phyloP scores from a whole-genome alignment of 2,329 filamentous ascomycete species.

The Curvularia eragrostidis region DNA sequence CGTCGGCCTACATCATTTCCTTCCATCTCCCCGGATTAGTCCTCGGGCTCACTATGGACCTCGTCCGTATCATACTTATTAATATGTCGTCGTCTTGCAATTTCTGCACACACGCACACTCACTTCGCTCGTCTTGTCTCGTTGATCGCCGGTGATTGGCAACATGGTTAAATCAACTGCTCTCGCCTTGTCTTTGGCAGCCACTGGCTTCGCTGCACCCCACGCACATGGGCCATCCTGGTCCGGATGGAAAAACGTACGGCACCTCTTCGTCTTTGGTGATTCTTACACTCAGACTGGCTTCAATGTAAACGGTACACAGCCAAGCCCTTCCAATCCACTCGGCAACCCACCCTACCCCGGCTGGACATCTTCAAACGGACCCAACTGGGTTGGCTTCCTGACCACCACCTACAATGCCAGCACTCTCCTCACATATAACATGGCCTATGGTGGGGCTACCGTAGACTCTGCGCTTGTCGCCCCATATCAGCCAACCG shows the following conservation, averaged over 20 bases:
- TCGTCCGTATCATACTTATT: constrained; percentile 20
- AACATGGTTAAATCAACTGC: constrained; percentile 34
- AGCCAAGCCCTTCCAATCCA: constrained; percentile 62
- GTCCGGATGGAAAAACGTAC: constrained; percentile 44
- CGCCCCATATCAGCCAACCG: constrained; percentile 56
- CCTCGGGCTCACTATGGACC: constrained; percentile 16
- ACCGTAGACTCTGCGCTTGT: constrained; percentile 54
- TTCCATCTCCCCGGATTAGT: constrained; percentile 22
- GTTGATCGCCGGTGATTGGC: neutral
- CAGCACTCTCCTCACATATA: constrained; percentile 58
- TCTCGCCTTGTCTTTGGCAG: constrained; percentile 32
- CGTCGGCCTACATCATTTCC: constrained; percentile 19
- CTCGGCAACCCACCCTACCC: constrained; percentile 67
- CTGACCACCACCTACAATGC: constrained; percentile 47
- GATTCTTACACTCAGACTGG: constrained; percentile 67
- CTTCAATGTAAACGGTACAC: constrained; percentile 61
- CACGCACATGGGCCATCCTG: constrained; percentile 28
- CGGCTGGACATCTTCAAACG: constrained; percentile 51
- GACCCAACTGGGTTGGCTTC: constrained; percentile 64
- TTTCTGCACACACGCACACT: neutral
- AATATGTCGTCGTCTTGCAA: constrained; percentile 5
- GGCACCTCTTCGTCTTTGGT: constrained; percentile 53
- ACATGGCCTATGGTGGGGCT: constrained; percentile 58
- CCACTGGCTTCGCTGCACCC: constrained; percentile 30
- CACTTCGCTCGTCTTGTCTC: constrained; percentile 3